phyloP scores from a whole-genome alignment of 2,329 filamentous ascomycete genomes.

The Aspergillus terreus region DNA sequence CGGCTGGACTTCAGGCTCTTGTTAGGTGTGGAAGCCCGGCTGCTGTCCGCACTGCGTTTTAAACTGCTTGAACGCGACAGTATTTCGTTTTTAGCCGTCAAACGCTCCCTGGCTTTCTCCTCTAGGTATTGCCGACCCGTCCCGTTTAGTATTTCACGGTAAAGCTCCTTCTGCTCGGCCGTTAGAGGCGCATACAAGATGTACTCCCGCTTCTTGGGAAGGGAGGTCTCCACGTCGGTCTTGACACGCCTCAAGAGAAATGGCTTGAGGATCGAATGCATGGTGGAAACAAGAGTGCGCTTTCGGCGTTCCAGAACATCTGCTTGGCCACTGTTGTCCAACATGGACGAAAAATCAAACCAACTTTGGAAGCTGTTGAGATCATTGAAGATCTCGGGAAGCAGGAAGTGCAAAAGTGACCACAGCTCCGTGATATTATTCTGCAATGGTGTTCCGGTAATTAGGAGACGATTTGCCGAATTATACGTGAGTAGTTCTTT shows the following conservation, averaged over 20 bases:
- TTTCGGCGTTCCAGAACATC: conserved; percentile 76
- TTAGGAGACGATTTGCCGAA: conserved; percentile 84
- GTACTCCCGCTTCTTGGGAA: conserved; percentile 97
- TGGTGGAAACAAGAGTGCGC: conserved; percentile 75
- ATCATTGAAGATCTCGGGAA: conserved; percentile 89
- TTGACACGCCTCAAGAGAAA: conserved; percentile 86
- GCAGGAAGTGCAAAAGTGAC: conserved; percentile 89
- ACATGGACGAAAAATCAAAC: conserved; percentile 94
- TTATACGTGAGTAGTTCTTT: conserved; percentile 83
- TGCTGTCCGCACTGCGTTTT: conserved; percentile 56
- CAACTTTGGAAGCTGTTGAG: conserved; percentile 90
- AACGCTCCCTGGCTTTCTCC: conserved; percentile 48
- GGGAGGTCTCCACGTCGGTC: conserved; percentile 80
- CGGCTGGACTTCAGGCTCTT: conserved; percentile 76
- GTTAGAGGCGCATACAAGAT: conserved; percentile 92
- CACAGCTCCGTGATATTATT: conserved; percentile 94
- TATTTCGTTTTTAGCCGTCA: conserved; percentile 37
- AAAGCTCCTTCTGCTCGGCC: conserved; percentile 83
- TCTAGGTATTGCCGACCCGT: conserved; percentile 55
- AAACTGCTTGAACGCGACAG: conserved; percentile 42
- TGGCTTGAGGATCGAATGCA: conserved; percentile 89
- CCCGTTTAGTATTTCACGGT: conserved; percentile 78
- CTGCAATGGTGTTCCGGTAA: conserved; percentile 91
- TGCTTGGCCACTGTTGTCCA: conserved; percentile 75
- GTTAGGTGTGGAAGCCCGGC: conserved; percentile 45